Base-by-base conservation (phyloP, 441 rosid species). In the Raphanus hybrid region DNA sequence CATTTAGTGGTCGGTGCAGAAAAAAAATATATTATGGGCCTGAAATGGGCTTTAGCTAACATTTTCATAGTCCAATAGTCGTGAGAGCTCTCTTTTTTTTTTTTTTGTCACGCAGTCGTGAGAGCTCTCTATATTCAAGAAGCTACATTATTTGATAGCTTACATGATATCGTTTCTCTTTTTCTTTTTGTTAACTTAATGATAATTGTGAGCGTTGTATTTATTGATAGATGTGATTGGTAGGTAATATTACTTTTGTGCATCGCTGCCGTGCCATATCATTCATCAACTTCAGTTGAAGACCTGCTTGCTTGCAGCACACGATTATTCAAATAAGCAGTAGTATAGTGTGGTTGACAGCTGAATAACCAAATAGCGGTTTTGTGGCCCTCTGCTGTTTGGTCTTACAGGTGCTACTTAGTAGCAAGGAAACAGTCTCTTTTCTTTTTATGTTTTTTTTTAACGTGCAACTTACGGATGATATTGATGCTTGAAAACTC, bases 201-300 rank as follows among this genome's bases (percentile, higher is more conserved):
- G 34, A 23, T 66, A 9, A 68, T 20, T 69, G 12, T 65, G 52
- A 6, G 34, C 3, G 3, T 61, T 90, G 90, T 90, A 26, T 75
- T 89, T 41, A 10, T 41, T 41, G 87, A 93, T 94, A 68, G 91
- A 97, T 4, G 90, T 85, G 23, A 73, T 91, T 14, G 97, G 99
- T 54, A 91, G 97, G 99, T 54, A 91, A 92, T 76, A 83, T 85
- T 18, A 92, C 99, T 20, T 23, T 80, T 92, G 88, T 90, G 96
- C 70, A 71, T 90, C 57, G 97, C 94, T 62, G 97, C 97, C 73
- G 10, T 62, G 97, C 97, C 73, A 41, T 10, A 41, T n/a, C 55
- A 48, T 45, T 45, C 54, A 45, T 45, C n/a, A 45, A 12, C 54
- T 45, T 45, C 54, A 48, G 16, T 48, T 48, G 55, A 48, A 4